Evolutionary conservation across 176 grass and related monocot species (phyloP).

Genomic region (Carex scoparia): DNA sequence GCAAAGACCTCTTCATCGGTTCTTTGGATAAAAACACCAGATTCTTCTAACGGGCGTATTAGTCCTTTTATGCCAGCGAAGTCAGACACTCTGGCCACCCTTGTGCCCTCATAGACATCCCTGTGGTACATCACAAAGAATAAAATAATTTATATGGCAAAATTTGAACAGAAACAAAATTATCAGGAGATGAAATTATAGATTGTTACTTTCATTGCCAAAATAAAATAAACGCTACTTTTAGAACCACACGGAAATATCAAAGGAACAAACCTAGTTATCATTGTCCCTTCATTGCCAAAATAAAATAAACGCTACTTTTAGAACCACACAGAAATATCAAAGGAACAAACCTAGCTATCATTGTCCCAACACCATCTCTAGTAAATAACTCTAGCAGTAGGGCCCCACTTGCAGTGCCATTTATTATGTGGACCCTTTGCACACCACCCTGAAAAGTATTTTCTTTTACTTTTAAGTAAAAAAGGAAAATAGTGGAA

Average conservation of each 20-base stretch:
- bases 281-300: constrained; percentile 56
- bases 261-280: constrained; percentile 54
- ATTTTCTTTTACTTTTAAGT: background rate
- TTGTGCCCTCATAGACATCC: constrained; percentile 95
- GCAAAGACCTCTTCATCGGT: constrained; percentile 66
- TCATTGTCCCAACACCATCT: constrained; percentile 96
- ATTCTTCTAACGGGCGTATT: constrained; percentile 73
- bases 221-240: background rate
- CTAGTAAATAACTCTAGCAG: constrained; percentile 97
- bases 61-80: constrained; percentile 80
- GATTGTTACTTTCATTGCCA: background rate
- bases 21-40: constrained; percentile 60
- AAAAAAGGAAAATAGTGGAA: background rate
- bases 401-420: constrained; percentile 65
- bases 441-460: constrained; percentile 74
- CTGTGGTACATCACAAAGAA: constrained; percentile 29
- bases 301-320: background rate
- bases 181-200: constrained; percentile 9
- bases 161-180: background rate
- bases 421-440: constrained; percentile 95
- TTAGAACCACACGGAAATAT: background rate
- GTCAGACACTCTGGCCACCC: constrained; percentile 65
- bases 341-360: constrained; percentile 56
- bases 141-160: constrained; percentile 4
- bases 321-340: background rate